A percentile compares a stretch with the other conserved stretches of the same genome.
These are phyloP conservation scores for Inga laurina DNA, from an alignment of 306 rosid species.

Conservation along the genomic window DNA sequence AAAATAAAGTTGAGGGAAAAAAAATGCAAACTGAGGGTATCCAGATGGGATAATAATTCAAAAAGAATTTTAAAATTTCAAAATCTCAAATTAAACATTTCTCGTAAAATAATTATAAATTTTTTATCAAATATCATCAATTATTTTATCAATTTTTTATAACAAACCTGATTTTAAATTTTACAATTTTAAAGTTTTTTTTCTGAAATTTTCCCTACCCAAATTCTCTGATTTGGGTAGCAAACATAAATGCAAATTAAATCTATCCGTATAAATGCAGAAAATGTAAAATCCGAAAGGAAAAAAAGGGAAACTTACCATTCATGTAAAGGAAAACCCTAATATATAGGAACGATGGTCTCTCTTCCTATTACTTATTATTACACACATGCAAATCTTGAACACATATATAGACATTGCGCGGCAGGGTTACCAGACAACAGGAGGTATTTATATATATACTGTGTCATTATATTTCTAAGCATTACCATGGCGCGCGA, in stretches of 20 bases:
- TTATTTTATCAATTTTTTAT: no score
- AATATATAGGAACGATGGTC: not conserved
- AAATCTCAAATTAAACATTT: no score
- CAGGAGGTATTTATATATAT: not conserved
- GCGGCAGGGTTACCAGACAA: not conserved
- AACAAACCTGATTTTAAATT: no score
- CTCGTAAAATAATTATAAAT: no score
- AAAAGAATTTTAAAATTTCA: no score
- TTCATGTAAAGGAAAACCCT: not conserved
- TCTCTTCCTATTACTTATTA: not conserved
- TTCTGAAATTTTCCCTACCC: no score
- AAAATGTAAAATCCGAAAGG: not conserved
- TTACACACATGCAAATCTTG: not conserved
- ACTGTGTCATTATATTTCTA: no score
- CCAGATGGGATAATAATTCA: no score
- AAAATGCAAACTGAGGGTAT: no score
- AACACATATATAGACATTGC: not conserved
- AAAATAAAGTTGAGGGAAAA: not conserved
- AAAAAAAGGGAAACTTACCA: not conserved
- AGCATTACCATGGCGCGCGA: not conserved
- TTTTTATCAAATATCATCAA: no score
- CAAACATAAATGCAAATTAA: not conserved
- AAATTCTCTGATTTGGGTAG: no score
- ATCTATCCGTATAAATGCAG: not conserved
- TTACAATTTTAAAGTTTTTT: no score